Conservation (phyloP, 225 moss, liverwort and hornwort species). For the Neckera pumila region DNA sequence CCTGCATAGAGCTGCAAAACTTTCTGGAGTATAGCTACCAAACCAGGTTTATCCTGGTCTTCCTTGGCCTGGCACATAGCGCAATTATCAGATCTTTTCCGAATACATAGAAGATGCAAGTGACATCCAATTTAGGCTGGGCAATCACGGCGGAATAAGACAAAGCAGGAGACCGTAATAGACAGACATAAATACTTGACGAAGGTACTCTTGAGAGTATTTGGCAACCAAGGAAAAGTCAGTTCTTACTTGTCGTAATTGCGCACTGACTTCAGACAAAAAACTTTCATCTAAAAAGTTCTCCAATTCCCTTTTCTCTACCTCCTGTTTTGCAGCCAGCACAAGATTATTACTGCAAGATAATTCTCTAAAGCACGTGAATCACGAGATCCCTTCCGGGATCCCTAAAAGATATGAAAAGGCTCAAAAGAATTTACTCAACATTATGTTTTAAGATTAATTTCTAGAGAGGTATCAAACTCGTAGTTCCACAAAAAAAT, state of each 20-base stretch:
- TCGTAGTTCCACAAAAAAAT: neutral
- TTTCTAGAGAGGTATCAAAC: neutral
- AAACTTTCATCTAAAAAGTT: slow-evolving; percentile 76
- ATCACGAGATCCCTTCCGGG: neutral
- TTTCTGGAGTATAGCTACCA: slow-evolving; percentile 95
- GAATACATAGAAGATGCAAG: neutral
- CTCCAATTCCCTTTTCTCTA: slow-evolving; percentile 54
- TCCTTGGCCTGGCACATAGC: slow-evolving; percentile 61
- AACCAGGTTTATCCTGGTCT: slow-evolving; percentile 86
- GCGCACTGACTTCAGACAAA: slow-evolving; percentile 86
- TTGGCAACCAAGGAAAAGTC: neutral
- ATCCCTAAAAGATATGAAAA: neutral
- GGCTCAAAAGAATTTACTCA: neutral
- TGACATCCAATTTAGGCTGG: neutral
- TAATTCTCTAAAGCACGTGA: neutral
- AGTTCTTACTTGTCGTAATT: slow-evolving; percentile 71
- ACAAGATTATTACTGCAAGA: neutral
- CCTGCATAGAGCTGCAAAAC: slow-evolving; percentile 90
- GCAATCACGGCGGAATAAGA: neutral
- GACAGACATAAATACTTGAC: neutral
- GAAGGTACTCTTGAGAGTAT: neutral
- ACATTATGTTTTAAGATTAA: neutral
- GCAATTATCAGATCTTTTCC: neutral
- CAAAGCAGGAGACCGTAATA: neutral
- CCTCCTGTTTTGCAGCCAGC: slow-evolving; percentile 45